Conservation (phyloP, 169 alveolate species). For the Cyclospora cayetanensis region DNA sequence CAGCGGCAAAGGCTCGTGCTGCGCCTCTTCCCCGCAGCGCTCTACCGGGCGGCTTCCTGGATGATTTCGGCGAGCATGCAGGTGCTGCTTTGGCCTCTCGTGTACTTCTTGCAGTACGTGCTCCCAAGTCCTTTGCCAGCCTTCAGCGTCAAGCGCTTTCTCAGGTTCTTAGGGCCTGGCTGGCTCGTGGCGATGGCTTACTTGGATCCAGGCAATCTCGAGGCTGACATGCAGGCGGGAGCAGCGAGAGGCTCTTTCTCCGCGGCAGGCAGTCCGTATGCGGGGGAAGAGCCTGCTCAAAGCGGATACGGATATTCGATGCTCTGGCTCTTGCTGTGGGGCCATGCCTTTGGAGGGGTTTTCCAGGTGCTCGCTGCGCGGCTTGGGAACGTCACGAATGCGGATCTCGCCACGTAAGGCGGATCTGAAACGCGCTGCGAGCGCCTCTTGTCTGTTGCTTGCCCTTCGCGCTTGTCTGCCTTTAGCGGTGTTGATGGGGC, state of each 20-base stretch:
- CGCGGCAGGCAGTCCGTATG: neutral
- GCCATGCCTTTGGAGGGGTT: conserved; percentile 77
- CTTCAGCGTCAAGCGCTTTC: neutral
- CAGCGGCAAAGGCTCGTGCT: no score
- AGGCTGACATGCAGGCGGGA: conserved; percentile 80
- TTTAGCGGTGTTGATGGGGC: neutral
- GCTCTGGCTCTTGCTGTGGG: conserved; percentile 78
- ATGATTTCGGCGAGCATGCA: no score
- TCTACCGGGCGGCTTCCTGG: no score
- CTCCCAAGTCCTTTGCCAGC: conserved; percentile 33
- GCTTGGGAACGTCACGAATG: conserved; percentile 79
- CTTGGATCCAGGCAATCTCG: conserved; percentile 82
- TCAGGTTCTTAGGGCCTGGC: conserved; percentile 79
- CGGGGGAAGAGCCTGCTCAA: neutral
- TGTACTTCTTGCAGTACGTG: neutral
- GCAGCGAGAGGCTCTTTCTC: conserved; percentile 51
- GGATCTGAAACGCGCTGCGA: neutral
- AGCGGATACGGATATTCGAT: conserved; percentile 71
- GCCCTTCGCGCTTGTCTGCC: neutral
- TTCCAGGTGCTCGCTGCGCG: conserved; percentile 78
- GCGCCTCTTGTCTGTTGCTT: neutral
- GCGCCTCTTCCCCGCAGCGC: no score
- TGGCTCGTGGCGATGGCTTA: conserved; percentile 83
- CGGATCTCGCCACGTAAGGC: conserved; percentile 75
- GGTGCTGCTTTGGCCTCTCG: neutral